A percentile compares a stretch with the other conserved stretches of the same genome.
These are phyloP conservation scores for Candida tetrigidarum DNA, from an alignment of 1,139 yeast genomes.

Conservation along the genomic window DNA sequence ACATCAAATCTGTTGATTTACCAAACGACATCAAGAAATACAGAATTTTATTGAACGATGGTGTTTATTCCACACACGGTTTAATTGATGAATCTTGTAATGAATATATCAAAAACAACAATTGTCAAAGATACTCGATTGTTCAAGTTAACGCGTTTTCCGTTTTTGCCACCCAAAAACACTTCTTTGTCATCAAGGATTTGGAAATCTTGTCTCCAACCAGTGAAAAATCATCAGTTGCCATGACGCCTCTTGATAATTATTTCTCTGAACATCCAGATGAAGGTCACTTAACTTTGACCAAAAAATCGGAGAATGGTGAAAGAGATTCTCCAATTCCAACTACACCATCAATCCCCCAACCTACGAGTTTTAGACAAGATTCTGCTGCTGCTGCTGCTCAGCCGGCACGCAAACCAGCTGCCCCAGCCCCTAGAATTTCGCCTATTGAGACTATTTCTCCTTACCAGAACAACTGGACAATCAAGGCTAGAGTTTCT, in stretches of 20 bases:
- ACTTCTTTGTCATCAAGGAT: constrained; percentile 57
- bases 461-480: constrained; percentile 91
- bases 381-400: constrained; percentile 13
- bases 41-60: constrained; percentile 67
- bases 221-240: constrained; percentile 31
- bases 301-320: constrained; percentile 18
- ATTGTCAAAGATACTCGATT: constrained; percentile 39
- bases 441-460: constrained; percentile 87
- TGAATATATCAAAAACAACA: constrained; percentile 51
- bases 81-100: constrained; percentile 64
- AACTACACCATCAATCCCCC: constrained; percentile 16
- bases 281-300: constrained; percentile 43
- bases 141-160: constrained; percentile 45
- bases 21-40: constrained; percentile 50
- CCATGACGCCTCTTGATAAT: constrained; percentile 49
- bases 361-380: constrained; percentile 11
- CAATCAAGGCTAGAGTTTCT: constrained; percentile 89
- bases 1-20: constrained; percentile 45
- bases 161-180: constrained; percentile 54
- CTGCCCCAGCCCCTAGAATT: constrained; percentile 34
- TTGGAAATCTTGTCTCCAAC: constrained; percentile 49
- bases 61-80: constrained; percentile 64
- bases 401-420: constrained; percentile 17
- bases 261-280: constrained; percentile 60
- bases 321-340: constrained; percentile 19